Evolutionary conservation across 176 grass and related monocot genomes (phyloP), one percentile per base, ranked within the genome.

Genomic region (Bothriochloa decipiens): DNA sequence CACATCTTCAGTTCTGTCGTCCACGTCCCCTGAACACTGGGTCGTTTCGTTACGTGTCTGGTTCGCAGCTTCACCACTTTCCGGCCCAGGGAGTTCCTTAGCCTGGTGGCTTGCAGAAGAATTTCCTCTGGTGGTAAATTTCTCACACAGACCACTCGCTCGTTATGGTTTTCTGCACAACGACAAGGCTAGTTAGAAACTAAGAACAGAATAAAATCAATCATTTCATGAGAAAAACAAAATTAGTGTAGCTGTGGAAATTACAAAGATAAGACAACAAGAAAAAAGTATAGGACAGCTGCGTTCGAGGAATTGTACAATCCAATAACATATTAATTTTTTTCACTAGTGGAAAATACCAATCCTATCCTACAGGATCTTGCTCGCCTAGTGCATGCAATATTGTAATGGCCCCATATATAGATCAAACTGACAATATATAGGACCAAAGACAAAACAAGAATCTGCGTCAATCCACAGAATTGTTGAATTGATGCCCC

Each of bases 11-110:
- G 85, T 18, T 76, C 96, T 0, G 96, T 95, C 23, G 87, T 92
- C 96, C 93, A 95, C 37, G 91, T 95, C 23, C 96, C 96, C 77
- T 95, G 96, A 74, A 93, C 91, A 15, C 91, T 93, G 2, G 91
- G 96, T 12, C 83, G 91, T 28, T 93, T 98, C 0, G 91, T 93
- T 6, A 93, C 92, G 27, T 95, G 92, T 9, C 96, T 87, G 18
- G 92, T 93, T 84, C 91, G 88, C 72, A 98, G 89, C 81, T 95
- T 98, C 68, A 98, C 86, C 8, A 93, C 96, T 80, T 98, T 93
- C 79, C 96, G 88, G 16, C 96, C 96, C 58, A 95, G 68, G 26
- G 96, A 86, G 76, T 95, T 93, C 80, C 91, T 91, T 32, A 98
- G 73, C 85, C 91, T 88, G 26, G 83, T 98, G 17, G 96, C 89